These are phyloP conservation scores for Basipetospora chlamydospora DNA, from an alignment of 2,329 filamentous ascomycete species.

Conservation along the genomic window DNA sequence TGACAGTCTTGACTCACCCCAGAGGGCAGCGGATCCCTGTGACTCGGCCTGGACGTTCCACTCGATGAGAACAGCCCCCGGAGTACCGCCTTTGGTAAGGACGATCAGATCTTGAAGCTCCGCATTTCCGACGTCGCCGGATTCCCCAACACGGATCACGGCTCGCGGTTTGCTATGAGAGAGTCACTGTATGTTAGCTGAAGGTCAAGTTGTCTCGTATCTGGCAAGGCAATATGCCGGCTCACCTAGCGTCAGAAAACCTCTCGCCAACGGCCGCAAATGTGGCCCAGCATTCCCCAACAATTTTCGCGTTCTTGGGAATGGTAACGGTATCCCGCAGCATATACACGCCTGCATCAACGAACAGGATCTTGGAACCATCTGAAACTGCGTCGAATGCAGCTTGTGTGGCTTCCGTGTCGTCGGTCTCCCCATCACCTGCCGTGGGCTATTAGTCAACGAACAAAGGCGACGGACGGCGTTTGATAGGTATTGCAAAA, in stretches of 20 bases:
- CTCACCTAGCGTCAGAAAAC: slow-evolving; percentile 8
- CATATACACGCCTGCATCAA: slow-evolving; percentile 29
- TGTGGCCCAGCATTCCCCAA: slow-evolving; percentile 21
- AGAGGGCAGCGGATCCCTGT: slow-evolving; percentile 26
- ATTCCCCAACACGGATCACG: slow-evolving; percentile 49
- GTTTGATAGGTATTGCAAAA: too few species aligned
- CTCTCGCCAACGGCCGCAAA: slow-evolving; percentile 12
- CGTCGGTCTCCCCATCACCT: slow-evolving; percentile 39
- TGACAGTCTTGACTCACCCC: too few species aligned
- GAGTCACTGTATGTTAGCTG: not conserved
- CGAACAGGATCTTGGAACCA: slow-evolving; percentile 25
- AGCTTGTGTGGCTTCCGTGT: slow-evolving; percentile 33
- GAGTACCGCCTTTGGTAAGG: slow-evolving; percentile 46
- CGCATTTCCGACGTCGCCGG: slow-evolving; percentile 46
- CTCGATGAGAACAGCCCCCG: slow-evolving; percentile 55
- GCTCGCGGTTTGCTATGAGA: slow-evolving; percentile 31
- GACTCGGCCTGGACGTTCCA: slow-evolving; percentile 31
- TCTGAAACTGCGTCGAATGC: slow-evolving; percentile 24
- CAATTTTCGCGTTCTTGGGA: slow-evolving; percentile 18
- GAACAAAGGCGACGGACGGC: too few species aligned
- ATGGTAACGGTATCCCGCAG: slow-evolving; percentile 20
- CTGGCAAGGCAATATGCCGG: not conserved
- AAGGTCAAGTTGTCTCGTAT: too few species aligned
- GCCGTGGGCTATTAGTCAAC: too few species aligned
- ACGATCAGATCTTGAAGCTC: slow-evolving; percentile 59